Percentiles rank a stretch among this genome's conserved stretches.
Conservation (phyloP, 2,329 filamentous ascomycete genomes). For the Verticillium nonalfalfae region DNA sequence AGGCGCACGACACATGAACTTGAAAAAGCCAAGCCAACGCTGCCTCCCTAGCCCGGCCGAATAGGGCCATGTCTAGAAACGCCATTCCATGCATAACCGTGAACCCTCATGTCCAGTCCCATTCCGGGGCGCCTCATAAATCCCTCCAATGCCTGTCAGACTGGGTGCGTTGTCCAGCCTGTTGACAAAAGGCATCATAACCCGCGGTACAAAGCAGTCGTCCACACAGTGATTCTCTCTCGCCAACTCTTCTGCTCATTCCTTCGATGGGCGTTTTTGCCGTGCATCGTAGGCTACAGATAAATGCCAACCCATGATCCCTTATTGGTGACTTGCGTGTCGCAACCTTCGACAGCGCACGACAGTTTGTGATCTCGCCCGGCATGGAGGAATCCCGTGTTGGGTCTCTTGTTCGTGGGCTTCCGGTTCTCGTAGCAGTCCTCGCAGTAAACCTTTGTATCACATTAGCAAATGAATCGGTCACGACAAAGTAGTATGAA, state of each 20-base stretch:
- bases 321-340: slow-evolving; percentile 46
- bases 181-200: not conserved
- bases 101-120: slow-evolving; percentile 5
- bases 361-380: slow-evolving; percentile 24
- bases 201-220: not conserved
- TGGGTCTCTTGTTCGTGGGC: slow-evolving; percentile 24
- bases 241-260: not conserved
- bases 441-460: slow-evolving; percentile 53
- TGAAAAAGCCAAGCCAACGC: not conserved
- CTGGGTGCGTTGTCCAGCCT: not conserved
- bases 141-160: slow-evolving; percentile 24
- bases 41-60: not conserved
- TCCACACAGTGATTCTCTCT: too few species aligned
- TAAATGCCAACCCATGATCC: slow-evolving; percentile 57
- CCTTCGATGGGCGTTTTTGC: not conserved
- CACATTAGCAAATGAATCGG: not conserved
- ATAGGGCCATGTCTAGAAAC: slow-evolving; percentile 2
- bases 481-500: slow-evolving; percentile 6
- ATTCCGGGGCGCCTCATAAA: not conserved
- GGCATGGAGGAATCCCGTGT: slow-evolving; percentile 8
- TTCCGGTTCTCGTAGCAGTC: slow-evolving; percentile 53
- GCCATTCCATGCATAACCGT: slow-evolving; percentile 9
- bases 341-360: slow-evolving; percentile 53
- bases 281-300: slow-evolving; percentile 34
- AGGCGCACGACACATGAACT: not conserved